Percentiles rank a stretch among this genome's conserved stretches.
These are phyloP conservation scores for Aureobasidium sp. DNA, from an alignment of 2,329 filamentous ascomycete genomes.

Conservation along the genomic window DNA sequence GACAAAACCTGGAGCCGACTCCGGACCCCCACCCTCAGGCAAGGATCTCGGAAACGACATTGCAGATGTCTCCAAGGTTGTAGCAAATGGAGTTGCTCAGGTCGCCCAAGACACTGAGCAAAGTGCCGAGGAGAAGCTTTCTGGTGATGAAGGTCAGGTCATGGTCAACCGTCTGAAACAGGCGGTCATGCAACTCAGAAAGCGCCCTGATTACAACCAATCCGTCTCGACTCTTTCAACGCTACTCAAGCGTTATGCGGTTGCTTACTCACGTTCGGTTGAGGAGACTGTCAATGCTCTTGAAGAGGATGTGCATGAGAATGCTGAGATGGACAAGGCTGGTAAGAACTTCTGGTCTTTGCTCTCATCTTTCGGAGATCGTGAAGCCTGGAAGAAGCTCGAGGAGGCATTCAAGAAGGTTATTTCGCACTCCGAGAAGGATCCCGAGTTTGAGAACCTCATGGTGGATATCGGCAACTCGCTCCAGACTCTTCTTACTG, in stretches of 20 bases:
- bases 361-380: conserved; percentile 69
- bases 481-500: conserved; percentile 71
- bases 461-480: conserved; percentile 64
- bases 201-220: conserved; percentile 72
- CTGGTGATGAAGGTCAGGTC: conserved; percentile 62
- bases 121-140: conserved; percentile 66
- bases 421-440: conserved; percentile 62
- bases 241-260: conserved; percentile 69
- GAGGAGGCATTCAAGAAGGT: conserved; percentile 61
- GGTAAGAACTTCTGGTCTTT: conserved; percentile 74
- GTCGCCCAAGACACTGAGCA: conserved; percentile 51
- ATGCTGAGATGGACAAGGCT: conserved; percentile 65
- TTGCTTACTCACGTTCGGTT: conserved; percentile 65
- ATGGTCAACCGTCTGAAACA: conserved; percentile 68
- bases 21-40: conserved; percentile 43
- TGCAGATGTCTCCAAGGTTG: conserved; percentile 35
- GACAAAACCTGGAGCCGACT: conserved; percentile 43
- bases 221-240: conserved; percentile 72
- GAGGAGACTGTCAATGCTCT: conserved; percentile 58
- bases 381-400: conserved; percentile 64
- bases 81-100: conserved; percentile 36
- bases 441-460: conserved; percentile 74
- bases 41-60: conserved; percentile 51
- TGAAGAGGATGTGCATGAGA: conserved; percentile 63
- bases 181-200: conserved; percentile 62